Conservation (phyloP, 768 basidiomycete genomes). For the Tricholoma terreum region DNA sequence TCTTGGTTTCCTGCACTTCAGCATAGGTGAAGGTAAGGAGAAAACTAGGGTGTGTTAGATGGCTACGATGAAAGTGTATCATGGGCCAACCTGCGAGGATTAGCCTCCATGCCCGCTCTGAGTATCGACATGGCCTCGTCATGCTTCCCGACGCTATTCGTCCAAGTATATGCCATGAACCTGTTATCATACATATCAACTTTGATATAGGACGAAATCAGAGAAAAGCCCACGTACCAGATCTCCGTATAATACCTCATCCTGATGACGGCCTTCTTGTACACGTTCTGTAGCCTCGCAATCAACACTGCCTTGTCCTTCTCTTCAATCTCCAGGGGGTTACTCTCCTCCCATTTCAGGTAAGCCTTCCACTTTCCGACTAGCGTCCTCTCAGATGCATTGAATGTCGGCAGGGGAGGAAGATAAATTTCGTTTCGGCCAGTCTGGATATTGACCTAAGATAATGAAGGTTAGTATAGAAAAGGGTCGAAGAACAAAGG, state of each 20-base stretch:
- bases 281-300: slow-evolving; percentile 73
- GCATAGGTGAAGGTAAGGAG: slow-evolving; percentile 88
- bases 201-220: neutral
- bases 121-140: slow-evolving; percentile 84
- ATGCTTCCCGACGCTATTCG: slow-evolving; percentile 63
- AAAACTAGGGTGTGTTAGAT: slow-evolving; percentile 50
- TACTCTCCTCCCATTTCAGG: slow-evolving; percentile 92
- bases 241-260: slow-evolving; percentile 96
- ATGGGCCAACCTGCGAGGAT: slow-evolving; percentile 61
- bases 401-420: slow-evolving; percentile 72
- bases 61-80: neutral
- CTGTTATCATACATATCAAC: slow-evolving; percentile 36
- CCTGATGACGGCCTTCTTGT: slow-evolving; percentile 84
- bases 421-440: slow-evolving; percentile 51
- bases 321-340: slow-evolving; percentile 90
- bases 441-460: slow-evolving; percentile 29
- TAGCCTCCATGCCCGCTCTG: slow-evolving; percentile 84
- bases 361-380: slow-evolving; percentile 91
- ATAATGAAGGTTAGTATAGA: slow-evolving; percentile 5
- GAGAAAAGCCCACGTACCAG: slow-evolving; percentile 52
- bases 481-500: neutral
- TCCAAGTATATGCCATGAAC: slow-evolving; percentile 91
- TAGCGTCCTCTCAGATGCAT: slow-evolving; percentile 63
- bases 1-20: slow-evolving; percentile 62
- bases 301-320: slow-evolving; percentile 68